Conservation (phyloP, 495 filamentous ascomycete genomes). For the Hypoxylon crocopeplum region DNA sequence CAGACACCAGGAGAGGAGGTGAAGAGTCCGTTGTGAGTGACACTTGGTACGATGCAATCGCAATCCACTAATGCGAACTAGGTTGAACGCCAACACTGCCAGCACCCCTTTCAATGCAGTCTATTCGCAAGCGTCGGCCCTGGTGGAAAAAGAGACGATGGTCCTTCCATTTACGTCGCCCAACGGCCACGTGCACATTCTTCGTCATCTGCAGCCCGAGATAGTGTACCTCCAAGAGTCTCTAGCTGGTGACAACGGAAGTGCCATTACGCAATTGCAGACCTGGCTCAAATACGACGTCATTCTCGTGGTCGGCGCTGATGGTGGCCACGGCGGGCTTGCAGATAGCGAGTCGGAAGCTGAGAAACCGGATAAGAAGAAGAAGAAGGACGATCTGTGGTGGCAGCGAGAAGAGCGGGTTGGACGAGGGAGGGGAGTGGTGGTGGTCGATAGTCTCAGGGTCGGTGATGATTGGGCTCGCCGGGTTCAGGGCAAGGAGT, state of each 20-base stretch:
- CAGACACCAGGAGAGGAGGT: slow-evolving; percentile 70
- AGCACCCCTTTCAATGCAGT: slow-evolving; percentile 73
- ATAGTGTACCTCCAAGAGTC: slow-evolving; percentile 86
- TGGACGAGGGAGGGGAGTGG: slow-evolving; percentile 82
- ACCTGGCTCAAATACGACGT: slow-evolving; percentile 86
- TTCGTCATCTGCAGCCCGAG: slow-evolving; percentile 82
- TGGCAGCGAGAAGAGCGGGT: slow-evolving; percentile 84
- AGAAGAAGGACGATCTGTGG: slow-evolving; percentile 59
- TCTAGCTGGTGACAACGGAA: slow-evolving; percentile 73
- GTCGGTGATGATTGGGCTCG: slow-evolving; percentile 85
- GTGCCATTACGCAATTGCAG: slow-evolving; percentile 71
- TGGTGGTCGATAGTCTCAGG: slow-evolving; percentile 79
- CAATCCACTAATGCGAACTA: slow-evolving; percentile 34
- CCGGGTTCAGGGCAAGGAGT: slow-evolving; percentile 75
- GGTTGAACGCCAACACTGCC: slow-evolving; percentile 43
- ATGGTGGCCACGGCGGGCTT: slow-evolving; percentile 81
- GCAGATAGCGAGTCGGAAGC: slow-evolving; percentile 89
- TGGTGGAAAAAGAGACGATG: slow-evolving; percentile 83
- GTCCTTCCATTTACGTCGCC: slow-evolving; percentile 85
- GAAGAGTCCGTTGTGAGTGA: slow-evolving; percentile 59
- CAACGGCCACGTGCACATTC: slow-evolving; percentile 79
- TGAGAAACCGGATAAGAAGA: slow-evolving; percentile 61
- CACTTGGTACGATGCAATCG: not conserved
- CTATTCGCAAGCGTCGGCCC: slow-evolving; percentile 73
- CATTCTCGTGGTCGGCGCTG: slow-evolving; percentile 80